phyloP scores from a whole-genome alignment of 352 stramenopile genomes.

The Peronospora farinosa region DNA sequence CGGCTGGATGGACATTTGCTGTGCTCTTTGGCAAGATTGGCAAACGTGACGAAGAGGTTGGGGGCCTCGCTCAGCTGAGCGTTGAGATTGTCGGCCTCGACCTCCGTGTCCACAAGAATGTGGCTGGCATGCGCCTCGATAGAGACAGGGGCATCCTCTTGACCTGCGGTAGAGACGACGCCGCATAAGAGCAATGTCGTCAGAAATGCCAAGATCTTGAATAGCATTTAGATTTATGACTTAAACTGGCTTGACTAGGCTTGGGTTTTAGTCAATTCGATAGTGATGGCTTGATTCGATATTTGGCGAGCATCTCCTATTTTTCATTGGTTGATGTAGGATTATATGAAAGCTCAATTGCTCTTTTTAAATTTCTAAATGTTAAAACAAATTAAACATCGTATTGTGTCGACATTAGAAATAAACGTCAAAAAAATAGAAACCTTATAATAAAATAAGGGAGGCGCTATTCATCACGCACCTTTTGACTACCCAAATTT shows the following conservation, averaged over 20 bases:
- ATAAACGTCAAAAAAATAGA: too few relatives aligned
- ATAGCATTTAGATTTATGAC: conserved; percentile 7
- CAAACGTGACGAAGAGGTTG: conserved; percentile 57
- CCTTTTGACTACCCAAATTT: too few relatives aligned
- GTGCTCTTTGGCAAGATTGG: conserved; percentile 56
- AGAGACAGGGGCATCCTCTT: conserved; percentile 16
- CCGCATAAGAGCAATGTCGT: conserved; percentile 24
- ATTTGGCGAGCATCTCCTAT: too few relatives aligned
- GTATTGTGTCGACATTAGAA: too few relatives aligned
- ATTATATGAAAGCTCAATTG: too few relatives aligned
- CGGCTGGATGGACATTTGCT: conserved; percentile 65
- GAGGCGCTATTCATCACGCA: too few relatives aligned
- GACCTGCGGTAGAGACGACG: conserved; percentile 6
- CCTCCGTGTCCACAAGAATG: conserved; percentile 73
- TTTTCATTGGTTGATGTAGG: too few relatives aligned
- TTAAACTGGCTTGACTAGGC: not conserved
- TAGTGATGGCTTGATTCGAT: too few relatives aligned
- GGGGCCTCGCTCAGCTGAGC: conserved; percentile 39
- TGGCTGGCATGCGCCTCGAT: conserved; percentile 64
- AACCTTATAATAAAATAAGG: too few relatives aligned
- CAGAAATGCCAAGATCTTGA: conserved; percentile 22
- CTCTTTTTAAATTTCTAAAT: too few relatives aligned
- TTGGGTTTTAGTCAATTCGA: not conserved
- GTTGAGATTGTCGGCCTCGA: conserved; percentile 51
- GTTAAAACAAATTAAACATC: too few relatives aligned